Percentiles rank a stretch among this genome's conserved stretches.
phyloP scores from a whole-genome alignment of 75 land plant genomes.

The Ceratopteris richardii region DNA sequence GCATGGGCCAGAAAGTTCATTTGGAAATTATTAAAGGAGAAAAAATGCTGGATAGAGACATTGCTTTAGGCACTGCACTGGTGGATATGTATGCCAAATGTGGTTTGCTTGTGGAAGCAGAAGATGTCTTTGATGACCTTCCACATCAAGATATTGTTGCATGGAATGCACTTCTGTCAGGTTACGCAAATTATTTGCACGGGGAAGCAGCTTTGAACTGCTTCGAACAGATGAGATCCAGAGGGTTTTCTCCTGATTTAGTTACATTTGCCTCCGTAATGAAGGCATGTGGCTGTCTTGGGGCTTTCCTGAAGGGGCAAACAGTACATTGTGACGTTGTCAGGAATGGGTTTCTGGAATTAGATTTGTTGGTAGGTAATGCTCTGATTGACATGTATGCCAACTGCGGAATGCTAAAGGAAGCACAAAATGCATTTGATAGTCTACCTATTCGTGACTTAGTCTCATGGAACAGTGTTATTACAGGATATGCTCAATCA shows the following conservation, averaged over 20 bases:
- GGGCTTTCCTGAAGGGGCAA: conserved; percentile 16
- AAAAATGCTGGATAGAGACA: conserved; percentile 16
- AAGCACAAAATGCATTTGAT: conserved; percentile 33
- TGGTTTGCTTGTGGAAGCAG: no score
- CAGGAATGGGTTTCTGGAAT: conserved; percentile 24
- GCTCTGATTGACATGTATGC: conserved; percentile 52
- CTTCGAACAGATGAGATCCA: not conserved
- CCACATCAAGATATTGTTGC: no score
- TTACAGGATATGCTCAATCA: not conserved
- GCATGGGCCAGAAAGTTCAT: conserved; percentile 11
- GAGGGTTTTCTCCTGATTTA: not conserved
- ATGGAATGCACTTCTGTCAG: no score
- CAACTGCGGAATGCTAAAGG: conserved; percentile 28
- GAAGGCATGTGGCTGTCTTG: not conserved
- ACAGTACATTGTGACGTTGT: conserved; percentile 27
- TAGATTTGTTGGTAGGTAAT: conserved; percentile 42
- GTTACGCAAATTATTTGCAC: not conserved
- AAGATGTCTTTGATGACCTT: no score
- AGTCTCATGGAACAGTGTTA: conserved; percentile 43
- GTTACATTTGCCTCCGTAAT: not conserved
- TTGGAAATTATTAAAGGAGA: conserved; percentile 8
- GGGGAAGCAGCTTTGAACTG: not conserved
- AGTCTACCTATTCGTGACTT: conserved; percentile 36
- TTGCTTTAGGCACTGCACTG: conserved; percentile 1
- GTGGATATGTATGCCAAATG: no score